These are phyloP conservation scores for Wickerhamomyces sydowiorum DNA, from an alignment of 805 yeast species.

Conservation along the genomic window DNA sequence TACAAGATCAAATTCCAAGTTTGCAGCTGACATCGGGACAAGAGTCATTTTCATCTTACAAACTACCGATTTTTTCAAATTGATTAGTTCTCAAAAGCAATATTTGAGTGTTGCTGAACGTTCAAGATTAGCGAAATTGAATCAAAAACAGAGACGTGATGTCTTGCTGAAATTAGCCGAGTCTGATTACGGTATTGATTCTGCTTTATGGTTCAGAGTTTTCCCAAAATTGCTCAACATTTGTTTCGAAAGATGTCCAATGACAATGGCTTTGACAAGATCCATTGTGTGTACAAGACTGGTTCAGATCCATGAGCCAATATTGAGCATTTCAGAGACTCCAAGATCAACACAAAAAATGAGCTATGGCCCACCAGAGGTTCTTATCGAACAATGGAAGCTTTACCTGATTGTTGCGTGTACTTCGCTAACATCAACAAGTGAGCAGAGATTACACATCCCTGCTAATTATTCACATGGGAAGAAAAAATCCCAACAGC, in stretches of 20 bases:
- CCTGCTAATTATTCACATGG: constrained; percentile 53
- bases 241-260: constrained; percentile 78
- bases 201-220: constrained; percentile 91
- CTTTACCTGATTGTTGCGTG: constrained; percentile 87
- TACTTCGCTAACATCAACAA: constrained; percentile 83
- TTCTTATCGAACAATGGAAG: constrained; percentile 81
- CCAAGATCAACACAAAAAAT: constrained; percentile 24
- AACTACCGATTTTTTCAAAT: constrained; percentile 56
- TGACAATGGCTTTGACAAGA: constrained; percentile 89
- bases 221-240: constrained; percentile 71
- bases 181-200: constrained; percentile 90
- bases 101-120: constrained; percentile 70
- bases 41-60: constrained; percentile 74
- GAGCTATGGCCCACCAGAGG: constrained; percentile 52
- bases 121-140: constrained; percentile 60
- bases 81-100: constrained; percentile 46
- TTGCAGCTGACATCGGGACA: constrained; percentile 75
- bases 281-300: constrained; percentile 84
- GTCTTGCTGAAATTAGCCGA: constrained; percentile 76
- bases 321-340: constrained; percentile 46
- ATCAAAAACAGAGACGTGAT: constrained; percentile 50
- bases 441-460: constrained; percentile 74
- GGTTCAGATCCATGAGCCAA: constrained; percentile 76
- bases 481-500: constrained; percentile 71
- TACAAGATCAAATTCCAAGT: constrained; percentile 55